Percentiles rank a stretch among this genome's conserved stretches.
Conservation (phyloP, 2,329 filamentous ascomycete species). For the Colletotrichum incanum region DNA sequence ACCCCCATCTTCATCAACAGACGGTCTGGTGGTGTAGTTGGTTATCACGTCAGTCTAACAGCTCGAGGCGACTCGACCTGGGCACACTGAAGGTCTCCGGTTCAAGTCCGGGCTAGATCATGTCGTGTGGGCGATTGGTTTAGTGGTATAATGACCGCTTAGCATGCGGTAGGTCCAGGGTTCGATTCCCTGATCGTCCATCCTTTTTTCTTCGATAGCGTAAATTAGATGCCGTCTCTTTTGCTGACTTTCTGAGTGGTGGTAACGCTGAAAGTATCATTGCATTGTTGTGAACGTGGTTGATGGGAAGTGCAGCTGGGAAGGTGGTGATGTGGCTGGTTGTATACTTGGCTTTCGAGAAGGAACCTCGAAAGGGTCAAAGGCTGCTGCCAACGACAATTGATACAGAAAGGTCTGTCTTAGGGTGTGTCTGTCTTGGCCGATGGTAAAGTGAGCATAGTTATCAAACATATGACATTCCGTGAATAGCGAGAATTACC, state of each 20-base stretch:
- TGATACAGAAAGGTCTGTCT: too few relatives aligned
- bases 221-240: neutral
- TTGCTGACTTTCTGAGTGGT: neutral
- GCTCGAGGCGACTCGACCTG: neutral
- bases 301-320: neutral
- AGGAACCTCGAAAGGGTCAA: too few relatives aligned
- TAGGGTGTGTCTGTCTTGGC: too few relatives aligned
- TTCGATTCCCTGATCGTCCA: conserved; percentile 43
- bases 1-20: accelerated
- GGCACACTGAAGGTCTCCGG: conserved; percentile 42
- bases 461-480: too few relatives aligned
- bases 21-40: conserved; percentile 55
- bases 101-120: conserved; percentile 44
- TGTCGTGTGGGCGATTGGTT: conserved; percentile 27
- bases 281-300: neutral
- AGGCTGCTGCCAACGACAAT: too few relatives aligned
- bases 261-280: too few relatives aligned
- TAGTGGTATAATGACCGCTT: conserved; percentile 44
- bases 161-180: conserved; percentile 43
- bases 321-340: neutral
- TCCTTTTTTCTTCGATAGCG: neutral
- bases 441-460: too few relatives aligned
- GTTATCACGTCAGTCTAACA: conserved; percentile 67
- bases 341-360: too few relatives aligned
- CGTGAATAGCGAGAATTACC: too few relatives aligned